phyloP scores from a whole-genome alignment of 2,329 filamentous ascomycete species.

The Torrubiella hemipterigena region DNA sequence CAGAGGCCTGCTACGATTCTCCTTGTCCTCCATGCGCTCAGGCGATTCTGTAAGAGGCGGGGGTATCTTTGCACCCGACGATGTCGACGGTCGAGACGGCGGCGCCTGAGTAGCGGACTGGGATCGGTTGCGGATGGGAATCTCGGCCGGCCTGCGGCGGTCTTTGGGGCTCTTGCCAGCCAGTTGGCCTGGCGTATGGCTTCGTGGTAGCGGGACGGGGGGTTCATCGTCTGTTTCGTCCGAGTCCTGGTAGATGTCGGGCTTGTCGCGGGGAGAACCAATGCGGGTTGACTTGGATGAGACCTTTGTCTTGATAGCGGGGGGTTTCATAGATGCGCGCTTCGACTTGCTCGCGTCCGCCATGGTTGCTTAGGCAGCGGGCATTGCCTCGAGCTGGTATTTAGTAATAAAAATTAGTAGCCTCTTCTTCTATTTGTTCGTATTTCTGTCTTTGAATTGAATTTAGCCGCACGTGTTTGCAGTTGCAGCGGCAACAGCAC shows the following conservation, averaged over 20 bases:
- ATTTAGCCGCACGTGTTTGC: too few species aligned
- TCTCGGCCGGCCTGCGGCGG: slow-evolving; percentile 35
- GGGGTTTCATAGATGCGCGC: too few species aligned
- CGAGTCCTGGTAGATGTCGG: slow-evolving; percentile 14
- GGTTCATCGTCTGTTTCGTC: slow-evolving; percentile 16
- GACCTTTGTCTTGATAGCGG: too few species aligned
- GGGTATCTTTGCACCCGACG: slow-evolving; percentile 16
- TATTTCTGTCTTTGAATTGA: too few species aligned
- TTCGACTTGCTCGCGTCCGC: too few species aligned
- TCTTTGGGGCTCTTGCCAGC: slow-evolving; percentile 42
- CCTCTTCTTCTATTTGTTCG: too few species aligned
- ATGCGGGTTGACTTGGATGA: too few species aligned
- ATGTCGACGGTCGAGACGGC: too few species aligned
- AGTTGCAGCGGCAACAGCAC: too few species aligned
- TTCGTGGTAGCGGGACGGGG: slow-evolving; percentile 33
- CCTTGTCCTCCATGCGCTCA: slow-evolving; percentile 14
- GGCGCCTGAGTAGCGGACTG: slow-evolving; percentile 30
- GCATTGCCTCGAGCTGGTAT: too few species aligned
- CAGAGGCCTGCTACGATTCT: slow-evolving; percentile 3
- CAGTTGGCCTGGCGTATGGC: slow-evolving; percentile 51
- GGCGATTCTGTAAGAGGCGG: slow-evolving; percentile 10
- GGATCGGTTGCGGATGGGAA: slow-evolving; percentile 40
- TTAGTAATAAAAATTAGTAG: too few species aligned
- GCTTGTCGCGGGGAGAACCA: slow-evolving; percentile 8
- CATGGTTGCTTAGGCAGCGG: too few species aligned